Conservation (phyloP, 805 yeast genomes). For the Alloascoidea africana region DNA sequence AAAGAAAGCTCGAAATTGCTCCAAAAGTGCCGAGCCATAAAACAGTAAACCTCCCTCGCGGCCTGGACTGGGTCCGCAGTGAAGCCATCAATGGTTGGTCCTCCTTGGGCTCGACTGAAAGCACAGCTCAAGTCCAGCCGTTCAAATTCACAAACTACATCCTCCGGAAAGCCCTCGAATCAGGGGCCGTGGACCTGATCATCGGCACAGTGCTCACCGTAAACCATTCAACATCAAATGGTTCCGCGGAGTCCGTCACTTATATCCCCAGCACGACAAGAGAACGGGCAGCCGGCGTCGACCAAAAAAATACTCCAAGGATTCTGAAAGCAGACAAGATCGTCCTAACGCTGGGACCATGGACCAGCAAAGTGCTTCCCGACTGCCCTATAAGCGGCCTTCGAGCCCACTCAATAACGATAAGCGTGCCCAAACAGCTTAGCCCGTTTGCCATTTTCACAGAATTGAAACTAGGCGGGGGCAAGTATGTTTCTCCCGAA, state of each 20-base stretch:
- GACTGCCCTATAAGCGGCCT: slow-evolving; percentile 91
- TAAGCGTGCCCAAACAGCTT: slow-evolving; percentile 70
- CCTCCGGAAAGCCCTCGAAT: slow-evolving; percentile 62
- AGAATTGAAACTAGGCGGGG: slow-evolving; percentile 60
- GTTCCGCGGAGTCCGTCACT: slow-evolving; percentile 3
- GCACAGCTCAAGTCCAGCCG: slow-evolving; percentile 96
- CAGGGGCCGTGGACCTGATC: slow-evolving; percentile 72
- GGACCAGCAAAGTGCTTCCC: slow-evolving; percentile 86
- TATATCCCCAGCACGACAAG: slow-evolving; percentile 20
- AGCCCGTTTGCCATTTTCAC: slow-evolving; percentile 91
- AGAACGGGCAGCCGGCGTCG: slow-evolving; percentile 12
- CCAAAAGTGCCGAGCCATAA: neutral
- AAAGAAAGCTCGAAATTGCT: neutral
- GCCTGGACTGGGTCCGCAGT: slow-evolving; percentile 63
- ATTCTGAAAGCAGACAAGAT: slow-evolving; percentile 57
- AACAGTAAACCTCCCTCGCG: slow-evolving; percentile 30
- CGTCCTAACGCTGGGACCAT: slow-evolving; percentile 86
- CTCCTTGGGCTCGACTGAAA: slow-evolving; percentile 64
- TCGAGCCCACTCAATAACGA: slow-evolving; percentile 89
- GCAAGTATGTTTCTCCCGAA: slow-evolving; percentile 76
- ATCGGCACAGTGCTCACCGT: slow-evolving; percentile 69
- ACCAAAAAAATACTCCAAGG: slow-evolving; percentile 17
- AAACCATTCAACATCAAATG: slow-evolving; percentile 8
- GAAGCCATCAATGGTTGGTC: slow-evolving; percentile 59
- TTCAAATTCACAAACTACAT: slow-evolving; percentile 81